Evolutionary conservation across 768 basidiomycete species (phyloP), one percentile per base, ranked within the genome.

Genomic region (Mycena latifolia): DNA sequence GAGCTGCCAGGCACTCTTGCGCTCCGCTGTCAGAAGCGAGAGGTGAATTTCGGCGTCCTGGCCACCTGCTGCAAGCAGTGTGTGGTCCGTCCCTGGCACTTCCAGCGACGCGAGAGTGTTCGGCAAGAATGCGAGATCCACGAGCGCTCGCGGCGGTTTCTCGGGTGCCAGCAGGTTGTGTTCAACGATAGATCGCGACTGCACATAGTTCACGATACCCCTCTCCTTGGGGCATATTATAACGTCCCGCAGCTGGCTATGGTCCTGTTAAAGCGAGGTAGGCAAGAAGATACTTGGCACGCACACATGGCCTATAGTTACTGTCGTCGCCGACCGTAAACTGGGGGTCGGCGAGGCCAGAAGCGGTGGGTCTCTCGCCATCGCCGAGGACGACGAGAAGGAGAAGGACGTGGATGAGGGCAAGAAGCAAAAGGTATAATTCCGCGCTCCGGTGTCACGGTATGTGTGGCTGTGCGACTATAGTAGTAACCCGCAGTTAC

Each of bases 231-330:
- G 92, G 75, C 92, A 93, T 64, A 92, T 85, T 54, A 94, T 77
- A 53, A 95, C 86, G 79, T 95, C 92, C 37, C 93, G 85, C 29
- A 95, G 80, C 78, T 95, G 93, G 28, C 91, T 92, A 76, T 43
- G 61, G 31, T 14, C 55, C 47, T 7, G 39, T 60, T 43, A 63
- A 63, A 74, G 60, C 51, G 37, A 63, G 46, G 55, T 46, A 27
- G 25, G 35, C 61, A 18, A 24, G 22, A 14, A 28, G 3, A 51
- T 45, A 17, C 27, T 28, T 39, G 28, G 50, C n/a, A 79, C 85
- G 66, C 69, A 91, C 90, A 89, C 84, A 85, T 91, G 89, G 48
- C 85, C 83, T 63, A 91, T 91, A 22, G 79, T 79, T 7, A 90
- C 83, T 15, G 76, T 74, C 7, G 87, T 80, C 9, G 80, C 80